These are phyloP conservation scores for Pseudogymnoascus pannorum DNA, from an alignment of 2,329 filamentous ascomycete species.

Conservation along the genomic window DNA sequence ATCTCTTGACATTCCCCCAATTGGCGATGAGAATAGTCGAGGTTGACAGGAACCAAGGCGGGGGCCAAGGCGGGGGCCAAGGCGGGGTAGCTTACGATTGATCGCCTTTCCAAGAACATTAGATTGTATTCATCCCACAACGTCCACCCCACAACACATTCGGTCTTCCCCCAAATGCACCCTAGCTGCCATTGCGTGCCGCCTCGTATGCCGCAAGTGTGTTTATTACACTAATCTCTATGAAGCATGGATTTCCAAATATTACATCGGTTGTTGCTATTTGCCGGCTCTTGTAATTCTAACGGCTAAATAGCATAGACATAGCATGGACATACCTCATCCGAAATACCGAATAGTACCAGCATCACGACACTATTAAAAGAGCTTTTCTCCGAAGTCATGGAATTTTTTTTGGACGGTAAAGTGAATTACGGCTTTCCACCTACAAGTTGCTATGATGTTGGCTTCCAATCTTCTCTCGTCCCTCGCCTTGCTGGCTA, in stretches of 20 bases:
- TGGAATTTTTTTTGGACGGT: background rate
- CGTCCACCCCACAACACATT: no score
- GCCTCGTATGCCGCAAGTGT: background rate
- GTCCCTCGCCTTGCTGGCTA: background rate
- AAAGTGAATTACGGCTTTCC: background rate
- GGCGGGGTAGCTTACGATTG: background rate
- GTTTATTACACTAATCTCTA: background rate
- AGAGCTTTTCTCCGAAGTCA: background rate
- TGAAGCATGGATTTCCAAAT: background rate
- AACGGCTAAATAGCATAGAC: background rate
- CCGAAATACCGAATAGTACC: background rate
- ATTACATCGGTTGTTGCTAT: background rate
- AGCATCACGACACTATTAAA: background rate
- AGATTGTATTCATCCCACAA: background rate
- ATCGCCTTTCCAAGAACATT: background rate
- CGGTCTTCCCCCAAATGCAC: background rate
- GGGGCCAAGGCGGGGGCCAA: background rate
- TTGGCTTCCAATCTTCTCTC: background rate
- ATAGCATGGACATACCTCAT: background rate
- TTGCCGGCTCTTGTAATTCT: background rate
- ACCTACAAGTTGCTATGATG: background rate
- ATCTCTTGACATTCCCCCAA: background rate
- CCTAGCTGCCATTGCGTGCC: background rate
- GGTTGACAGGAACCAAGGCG: background rate
- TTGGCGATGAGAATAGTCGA: background rate